Conservation (phyloP, 108 stramenopile genomes). For the Parietichytrium sp. region DNA sequence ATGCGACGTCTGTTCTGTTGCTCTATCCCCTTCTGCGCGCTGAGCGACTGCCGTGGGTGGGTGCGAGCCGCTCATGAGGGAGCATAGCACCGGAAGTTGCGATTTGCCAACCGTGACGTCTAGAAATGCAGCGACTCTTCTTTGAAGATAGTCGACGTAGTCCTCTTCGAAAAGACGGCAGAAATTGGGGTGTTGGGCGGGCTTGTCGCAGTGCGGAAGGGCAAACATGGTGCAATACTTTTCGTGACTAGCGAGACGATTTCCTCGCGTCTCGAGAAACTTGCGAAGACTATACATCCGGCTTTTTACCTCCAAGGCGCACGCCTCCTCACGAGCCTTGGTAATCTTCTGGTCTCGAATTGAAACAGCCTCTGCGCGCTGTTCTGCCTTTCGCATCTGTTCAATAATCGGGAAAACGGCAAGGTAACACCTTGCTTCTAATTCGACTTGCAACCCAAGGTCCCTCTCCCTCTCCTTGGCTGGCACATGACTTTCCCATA, state of each 20-base stretch:
- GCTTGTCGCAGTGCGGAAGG: conserved; percentile 1
- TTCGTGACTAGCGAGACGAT: neutral
- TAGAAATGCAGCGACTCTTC: neutral
- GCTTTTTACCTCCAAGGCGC: neutral
- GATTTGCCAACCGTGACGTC: neutral
- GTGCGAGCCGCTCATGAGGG: no score
- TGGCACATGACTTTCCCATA: neutral
- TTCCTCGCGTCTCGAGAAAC: conserved; percentile 19
- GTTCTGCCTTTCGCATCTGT: neutral
- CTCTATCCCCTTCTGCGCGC: neutral
- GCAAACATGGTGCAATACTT: neutral
- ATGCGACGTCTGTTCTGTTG: neutral
- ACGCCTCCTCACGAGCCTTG: no score
- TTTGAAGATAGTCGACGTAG: neutral
- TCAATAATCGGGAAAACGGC: neutral
- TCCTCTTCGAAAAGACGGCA: neutral
- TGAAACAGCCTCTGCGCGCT: no score
- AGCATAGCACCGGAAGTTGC: neutral
- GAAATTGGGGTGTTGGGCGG: neutral
- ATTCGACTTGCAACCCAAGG: neutral
- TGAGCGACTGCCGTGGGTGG: no score
- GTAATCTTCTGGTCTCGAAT: no score
- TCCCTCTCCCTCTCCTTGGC: neutral
- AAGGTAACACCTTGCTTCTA: neutral
- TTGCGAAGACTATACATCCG: neutral